Percentiles rank a stretch among this genome's conserved stretches.
Conservation (phyloP, 2,329 filamentous ascomycete species). For the Fusarium zealandicum region DNA sequence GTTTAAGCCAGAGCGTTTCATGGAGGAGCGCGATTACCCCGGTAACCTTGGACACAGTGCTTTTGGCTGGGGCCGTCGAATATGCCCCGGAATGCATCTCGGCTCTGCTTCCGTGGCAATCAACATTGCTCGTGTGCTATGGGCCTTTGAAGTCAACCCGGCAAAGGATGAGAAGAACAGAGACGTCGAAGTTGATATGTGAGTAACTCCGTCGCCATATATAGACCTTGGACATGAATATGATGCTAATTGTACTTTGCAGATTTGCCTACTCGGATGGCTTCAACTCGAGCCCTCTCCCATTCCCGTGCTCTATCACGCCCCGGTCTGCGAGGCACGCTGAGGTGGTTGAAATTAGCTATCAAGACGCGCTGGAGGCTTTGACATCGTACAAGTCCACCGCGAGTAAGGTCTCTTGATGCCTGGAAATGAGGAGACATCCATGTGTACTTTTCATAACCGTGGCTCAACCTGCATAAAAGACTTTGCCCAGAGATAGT, state of each 20-base stretch:
- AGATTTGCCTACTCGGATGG: constrained; percentile 53
- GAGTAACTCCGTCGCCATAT: too few species aligned
- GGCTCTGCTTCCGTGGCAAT: constrained; percentile 58
- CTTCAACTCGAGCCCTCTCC: constrained; percentile 52
- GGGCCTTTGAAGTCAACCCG: constrained; percentile 57
- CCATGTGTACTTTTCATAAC: too few species aligned
- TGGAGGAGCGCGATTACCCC: constrained; percentile 47
- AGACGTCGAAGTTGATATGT: constrained; percentile 51
- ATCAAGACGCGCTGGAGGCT: constrained; percentile 32
- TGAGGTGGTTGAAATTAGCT: constrained; percentile 45
- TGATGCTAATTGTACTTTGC: not conserved
- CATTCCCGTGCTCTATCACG: constrained; percentile 51
- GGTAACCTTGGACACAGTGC: constrained; percentile 49
- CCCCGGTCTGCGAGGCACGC: constrained; percentile 45
- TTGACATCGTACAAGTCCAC: constrained; percentile 40
- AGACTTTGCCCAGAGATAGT: too few species aligned
- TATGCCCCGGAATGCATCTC: constrained; percentile 57
- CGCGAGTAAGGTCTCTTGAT: constrained; percentile 34
- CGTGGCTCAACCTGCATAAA: too few species aligned
- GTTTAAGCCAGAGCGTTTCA: constrained; percentile 49
- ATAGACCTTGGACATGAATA: too few species aligned
- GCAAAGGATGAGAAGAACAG: constrained; percentile 42
- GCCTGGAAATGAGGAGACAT: not conserved
- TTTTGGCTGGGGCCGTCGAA: constrained; percentile 52
- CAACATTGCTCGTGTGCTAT: constrained; percentile 57